Percentiles rank a stretch among this genome's conserved stretches.
These are phyloP conservation scores for Boletellus dicymbophilus DNA, from an alignment of 1,284 basidiomycete genomes.

Conservation along the genomic window DNA sequence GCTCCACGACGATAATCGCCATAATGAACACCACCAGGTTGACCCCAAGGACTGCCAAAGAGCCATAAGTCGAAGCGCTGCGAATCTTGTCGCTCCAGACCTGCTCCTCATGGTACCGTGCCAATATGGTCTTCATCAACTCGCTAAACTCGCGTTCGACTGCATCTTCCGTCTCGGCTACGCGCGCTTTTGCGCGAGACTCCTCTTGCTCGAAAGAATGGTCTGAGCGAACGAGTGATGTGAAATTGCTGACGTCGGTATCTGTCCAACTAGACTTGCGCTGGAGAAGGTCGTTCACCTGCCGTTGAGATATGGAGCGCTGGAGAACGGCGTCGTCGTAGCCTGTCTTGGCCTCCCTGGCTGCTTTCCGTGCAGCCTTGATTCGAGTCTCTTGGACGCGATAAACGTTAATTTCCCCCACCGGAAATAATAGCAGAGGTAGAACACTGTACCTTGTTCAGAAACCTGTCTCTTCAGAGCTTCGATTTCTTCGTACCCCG, in stretches of 20 bases:
- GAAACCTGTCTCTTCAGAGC: constrained; percentile 77
- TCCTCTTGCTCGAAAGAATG: constrained; percentile 84
- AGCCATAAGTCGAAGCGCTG: constrained; percentile 89
- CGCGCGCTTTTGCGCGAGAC: constrained; percentile 60
- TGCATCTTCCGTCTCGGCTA: constrained; percentile 68
- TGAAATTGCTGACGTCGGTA: constrained; percentile 81
- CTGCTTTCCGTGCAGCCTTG: constrained; percentile 55
- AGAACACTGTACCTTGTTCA: constrained; percentile 65
- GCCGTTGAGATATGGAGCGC: constrained; percentile 81
- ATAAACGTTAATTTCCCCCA: constrained; percentile 11
- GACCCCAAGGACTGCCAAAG: constrained; percentile 78
- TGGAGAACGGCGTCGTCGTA: constrained; percentile 75
- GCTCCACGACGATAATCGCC: constrained; percentile 89
- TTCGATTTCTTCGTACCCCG: constrained; percentile 91
- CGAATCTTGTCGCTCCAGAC: constrained; percentile 98
- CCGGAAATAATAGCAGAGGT: background rate
- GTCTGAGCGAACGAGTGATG: constrained; percentile 83
- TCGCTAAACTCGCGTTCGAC: constrained; percentile 86
- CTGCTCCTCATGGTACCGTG: constrained; percentile 94
- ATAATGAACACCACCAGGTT: constrained; percentile 88
- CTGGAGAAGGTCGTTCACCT: constrained; percentile 89
- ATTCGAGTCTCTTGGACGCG: constrained; percentile 60
- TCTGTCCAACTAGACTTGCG: constrained; percentile 90
- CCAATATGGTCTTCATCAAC: constrained; percentile 84
- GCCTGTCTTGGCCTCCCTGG: constrained; percentile 68